Evolutionary conservation across 257 asterid species (phyloP).

Genomic region (Anisodus tanguticus): DNA sequence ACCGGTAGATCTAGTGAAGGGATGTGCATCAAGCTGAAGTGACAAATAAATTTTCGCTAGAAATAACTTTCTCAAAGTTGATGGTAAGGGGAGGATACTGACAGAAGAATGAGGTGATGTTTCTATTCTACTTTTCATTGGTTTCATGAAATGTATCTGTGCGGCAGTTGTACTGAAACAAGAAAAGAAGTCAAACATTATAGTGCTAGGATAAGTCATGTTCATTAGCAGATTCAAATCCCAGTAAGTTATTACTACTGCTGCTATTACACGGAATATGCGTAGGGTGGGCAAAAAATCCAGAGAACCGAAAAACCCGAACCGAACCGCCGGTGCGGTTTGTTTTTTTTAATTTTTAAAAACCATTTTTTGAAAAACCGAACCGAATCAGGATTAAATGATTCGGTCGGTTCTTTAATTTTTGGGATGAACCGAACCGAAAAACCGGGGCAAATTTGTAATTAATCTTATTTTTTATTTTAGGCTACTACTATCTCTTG

Average conservation of each 20-base stretch:
- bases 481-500: no score
- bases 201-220: neutral
- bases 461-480: no score
- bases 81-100: neutral
- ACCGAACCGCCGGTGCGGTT: no score
- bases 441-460: no score
- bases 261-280: neutral
- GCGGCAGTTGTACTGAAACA: neutral
- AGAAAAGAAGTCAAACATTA: neutral
- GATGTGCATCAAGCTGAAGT: neutral
- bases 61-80: neutral
- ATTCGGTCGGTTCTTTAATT: no score
- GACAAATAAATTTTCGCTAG: neutral
- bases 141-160: neutral
- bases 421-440: no score
- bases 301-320: no score
- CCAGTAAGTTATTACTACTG: neutral
- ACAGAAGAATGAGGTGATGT: neutral
- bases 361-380: no score
- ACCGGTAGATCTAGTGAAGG: neutral
- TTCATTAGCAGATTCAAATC: neutral
- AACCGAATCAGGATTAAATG: no score
- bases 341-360: no score
- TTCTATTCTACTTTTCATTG: neutral
- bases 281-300: no score